phyloP scores from a whole-genome alignment of 2,329 filamentous ascomycete species.

The Colletotrichum godetiae region DNA sequence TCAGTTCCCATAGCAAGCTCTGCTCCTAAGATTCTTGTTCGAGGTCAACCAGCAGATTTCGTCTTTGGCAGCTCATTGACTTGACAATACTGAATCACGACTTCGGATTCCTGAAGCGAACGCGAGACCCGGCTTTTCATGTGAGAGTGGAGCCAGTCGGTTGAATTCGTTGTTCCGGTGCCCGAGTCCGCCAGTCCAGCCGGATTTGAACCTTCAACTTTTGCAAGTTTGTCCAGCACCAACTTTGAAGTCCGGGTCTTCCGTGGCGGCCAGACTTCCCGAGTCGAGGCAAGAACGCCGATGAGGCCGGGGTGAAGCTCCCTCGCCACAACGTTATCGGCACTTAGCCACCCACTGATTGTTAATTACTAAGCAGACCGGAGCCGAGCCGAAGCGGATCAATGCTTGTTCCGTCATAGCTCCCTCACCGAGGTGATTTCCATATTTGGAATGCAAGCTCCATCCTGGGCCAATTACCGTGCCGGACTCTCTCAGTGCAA shows the following conservation, averaged over 20 bases:
- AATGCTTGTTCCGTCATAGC: slow-evolving; percentile 18
- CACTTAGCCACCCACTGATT: background rate
- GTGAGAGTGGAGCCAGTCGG: slow-evolving; percentile 28
- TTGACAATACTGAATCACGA: background rate
- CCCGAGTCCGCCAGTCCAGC: slow-evolving; percentile 12
- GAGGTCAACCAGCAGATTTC: background rate
- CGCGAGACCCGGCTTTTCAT: slow-evolving; percentile 3
- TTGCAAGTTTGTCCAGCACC: background rate
- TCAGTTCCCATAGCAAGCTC: background rate
- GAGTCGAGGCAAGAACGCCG: slow-evolving; percentile 9
- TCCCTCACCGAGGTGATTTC: slow-evolving; percentile 18
- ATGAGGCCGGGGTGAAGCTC: background rate
- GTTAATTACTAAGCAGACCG: background rate
- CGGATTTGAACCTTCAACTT: background rate
- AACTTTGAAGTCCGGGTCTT: slow-evolving; percentile 9
- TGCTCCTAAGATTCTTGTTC: background rate
- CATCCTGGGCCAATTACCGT: slow-evolving; percentile 18
- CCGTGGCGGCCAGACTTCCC: slow-evolving; percentile 10
- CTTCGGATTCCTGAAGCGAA: background rate
- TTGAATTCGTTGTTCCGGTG: slow-evolving; percentile 26
- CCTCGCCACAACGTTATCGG: background rate
- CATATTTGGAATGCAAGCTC: slow-evolving; percentile 7
- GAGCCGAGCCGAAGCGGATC: slow-evolving; percentile 1
- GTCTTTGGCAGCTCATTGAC: background rate
- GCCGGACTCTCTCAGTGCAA: background rate